These are phyloP conservation scores for Kalaharituber pfeilii DNA, from an alignment of 2,329 filamentous ascomycete species.

Conservation along the genomic window DNA sequence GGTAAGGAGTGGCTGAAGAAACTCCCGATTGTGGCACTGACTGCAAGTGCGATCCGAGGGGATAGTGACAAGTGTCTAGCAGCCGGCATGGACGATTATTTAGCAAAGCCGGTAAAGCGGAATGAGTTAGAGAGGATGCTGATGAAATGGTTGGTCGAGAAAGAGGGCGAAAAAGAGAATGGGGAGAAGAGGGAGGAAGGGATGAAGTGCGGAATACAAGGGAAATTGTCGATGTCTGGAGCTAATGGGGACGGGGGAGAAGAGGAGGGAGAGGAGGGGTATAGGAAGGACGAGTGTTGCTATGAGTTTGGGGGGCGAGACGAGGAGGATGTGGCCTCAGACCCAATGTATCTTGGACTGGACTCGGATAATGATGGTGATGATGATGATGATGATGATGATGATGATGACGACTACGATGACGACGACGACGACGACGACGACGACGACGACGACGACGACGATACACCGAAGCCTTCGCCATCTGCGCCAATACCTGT, in stretches of 20 bases:
- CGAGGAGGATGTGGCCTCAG: not conserved
- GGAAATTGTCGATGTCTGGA: too few species aligned
- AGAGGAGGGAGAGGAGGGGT: not conserved
- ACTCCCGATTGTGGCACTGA: constrained; percentile 68
- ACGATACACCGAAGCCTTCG: too few species aligned
- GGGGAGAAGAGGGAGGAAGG: not conserved
- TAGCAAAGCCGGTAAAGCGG: constrained; percentile 56
- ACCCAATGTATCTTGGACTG: too few species aligned
- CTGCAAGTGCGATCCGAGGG: constrained; percentile 59
- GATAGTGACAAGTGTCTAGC: constrained; percentile 56
- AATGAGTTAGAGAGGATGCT: constrained; percentile 53
- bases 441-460: too few species aligned
- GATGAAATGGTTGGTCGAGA: constrained; percentile 42
- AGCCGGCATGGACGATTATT: constrained; percentile 61
- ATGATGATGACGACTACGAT: too few species aligned
- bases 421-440: too few species aligned
- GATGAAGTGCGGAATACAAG: too few species aligned
- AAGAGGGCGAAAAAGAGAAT: not conserved
- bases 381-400: too few species aligned
- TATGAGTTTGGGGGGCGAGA: not conserved
- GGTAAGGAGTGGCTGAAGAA: constrained; percentile 26
- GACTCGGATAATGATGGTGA: too few species aligned
- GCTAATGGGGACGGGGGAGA: too few species aligned
- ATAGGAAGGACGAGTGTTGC: not conserved
- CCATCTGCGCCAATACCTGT: too few species aligned